Base-by-base conservation (phyloP, 345 rosid species). In the Rhizophora apiculata region DNA sequence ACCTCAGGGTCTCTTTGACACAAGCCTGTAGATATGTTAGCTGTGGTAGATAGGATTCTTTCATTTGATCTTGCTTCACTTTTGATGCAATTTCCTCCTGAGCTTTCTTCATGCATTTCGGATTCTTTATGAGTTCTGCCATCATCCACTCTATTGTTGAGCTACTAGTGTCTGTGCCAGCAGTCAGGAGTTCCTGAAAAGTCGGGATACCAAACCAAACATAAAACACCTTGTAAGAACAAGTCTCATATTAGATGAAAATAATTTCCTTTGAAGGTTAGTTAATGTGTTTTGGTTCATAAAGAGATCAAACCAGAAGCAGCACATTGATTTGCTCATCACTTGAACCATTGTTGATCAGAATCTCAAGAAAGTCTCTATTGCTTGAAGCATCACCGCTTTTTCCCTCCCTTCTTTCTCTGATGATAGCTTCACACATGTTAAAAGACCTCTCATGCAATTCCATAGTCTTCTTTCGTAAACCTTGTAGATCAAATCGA, bases 301-400 rank as follows among this genome's bases (percentile, higher is more conserved):
- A 59, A 62, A 22, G 62, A 63, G 55, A 69, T 30, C 76, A 63
- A 67, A 75, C 77, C 82, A 68, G 57, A 56, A 79, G 71, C 63
- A 79, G 62, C 0, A 54, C 34, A 61, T 79, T 68, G 68, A 79
- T 78, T 65, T 72, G 76, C 43, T 74, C 77, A 58, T 78, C 61
- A 27, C 70, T 62, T 31, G 63, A 81, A 63, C 80, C 77, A 67
- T 72, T 72, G 34, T n/a, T 57, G 49, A 80, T 70, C 13, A 80
- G 70, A 65, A 48, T n/a, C 36, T 80, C 78, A 57, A 76, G 78
- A 72, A 80, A 80, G 24, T 76, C 81, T 7, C 60, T 52, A 5
- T 58, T 49, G 11, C 27, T 43, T 62, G 65, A 62, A 54, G 39
- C 62, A 34, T 61, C 74, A 5, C 29, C 27, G 57, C 65, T 55